Conservation (phyloP, 2,329 filamentous ascomycete species). For the Helotiales sp. region DNA sequence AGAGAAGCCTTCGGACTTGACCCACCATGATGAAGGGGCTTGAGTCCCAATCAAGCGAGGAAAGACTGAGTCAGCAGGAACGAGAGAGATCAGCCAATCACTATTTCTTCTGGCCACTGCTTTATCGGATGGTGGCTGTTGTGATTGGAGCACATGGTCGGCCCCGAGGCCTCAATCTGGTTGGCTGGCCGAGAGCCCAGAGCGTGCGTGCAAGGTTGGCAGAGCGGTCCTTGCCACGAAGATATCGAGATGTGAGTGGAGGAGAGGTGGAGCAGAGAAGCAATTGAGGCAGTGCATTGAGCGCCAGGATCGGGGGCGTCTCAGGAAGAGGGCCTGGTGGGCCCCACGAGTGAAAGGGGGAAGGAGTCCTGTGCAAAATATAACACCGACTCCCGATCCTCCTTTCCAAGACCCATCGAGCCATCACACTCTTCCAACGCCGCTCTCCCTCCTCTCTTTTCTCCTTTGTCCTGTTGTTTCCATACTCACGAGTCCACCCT, state of each 20-base stretch:
- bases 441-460: too few species aligned
- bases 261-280: background rate
- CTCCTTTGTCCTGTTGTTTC: too few species aligned
- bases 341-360: background rate
- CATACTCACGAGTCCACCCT: too few species aligned
- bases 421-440: too few species aligned
- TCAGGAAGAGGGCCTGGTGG: background rate
- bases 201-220: background rate
- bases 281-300: conserved; percentile 16
- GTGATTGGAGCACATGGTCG: background rate
- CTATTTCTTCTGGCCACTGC: background rate
- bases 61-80: background rate
- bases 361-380: too few species aligned
- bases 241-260: background rate
- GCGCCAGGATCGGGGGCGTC: background rate
- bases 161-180: background rate
- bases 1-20: background rate
- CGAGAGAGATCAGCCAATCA: background rate
- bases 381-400: too few species aligned
- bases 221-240: conserved; percentile 11
- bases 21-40: conserved; percentile 1
- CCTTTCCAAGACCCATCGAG: too few species aligned
- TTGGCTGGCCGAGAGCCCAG: background rate
- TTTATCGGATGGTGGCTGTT: background rate
- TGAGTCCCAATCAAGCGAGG: background rate